These are phyloP conservation scores for Pontederia crassipes DNA, from an alignment of 176 grass and related monocot species.

Conservation along the genomic window DNA sequence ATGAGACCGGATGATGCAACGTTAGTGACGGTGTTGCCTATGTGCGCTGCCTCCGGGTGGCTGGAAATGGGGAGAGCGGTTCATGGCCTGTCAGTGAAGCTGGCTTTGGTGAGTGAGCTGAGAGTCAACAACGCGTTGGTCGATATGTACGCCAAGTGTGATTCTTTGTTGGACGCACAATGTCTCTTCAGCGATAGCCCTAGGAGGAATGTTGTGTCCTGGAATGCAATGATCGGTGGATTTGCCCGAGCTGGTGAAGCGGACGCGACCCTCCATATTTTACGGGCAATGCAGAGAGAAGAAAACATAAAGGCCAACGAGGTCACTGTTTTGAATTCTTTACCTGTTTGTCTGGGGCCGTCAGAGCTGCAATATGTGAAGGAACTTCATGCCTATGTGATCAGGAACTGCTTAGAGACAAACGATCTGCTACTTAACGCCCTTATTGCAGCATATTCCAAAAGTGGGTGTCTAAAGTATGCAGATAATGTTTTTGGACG, in stretches of 20 bases:
- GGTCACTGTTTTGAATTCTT: conserved; percentile 42
- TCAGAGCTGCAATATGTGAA: conserved; percentile 28
- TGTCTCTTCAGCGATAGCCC: conserved; percentile 7
- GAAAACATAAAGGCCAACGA: conserved; percentile 28
- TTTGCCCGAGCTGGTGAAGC: conserved; percentile 34
- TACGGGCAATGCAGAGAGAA: conserved; percentile 32
- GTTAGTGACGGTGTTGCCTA: conserved; percentile 41
- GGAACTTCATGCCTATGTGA: conserved; percentile 41
- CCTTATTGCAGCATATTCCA: conserved; percentile 46
- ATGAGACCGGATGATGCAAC: conserved; percentile 42
- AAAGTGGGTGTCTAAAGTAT: conserved; percentile 28
- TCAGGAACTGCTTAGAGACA: conserved; percentile 32
- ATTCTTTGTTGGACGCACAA: conserved; percentile 27
- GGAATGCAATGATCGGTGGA: conserved; percentile 46
- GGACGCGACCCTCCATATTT: conserved; percentile 21
- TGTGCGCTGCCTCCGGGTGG: conserved; percentile 30
- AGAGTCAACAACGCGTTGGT: conserved; percentile 44
- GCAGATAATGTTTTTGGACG: conserved; percentile 25
- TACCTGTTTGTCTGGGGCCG: conserved; percentile 23
- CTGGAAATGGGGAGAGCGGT: conserved; percentile 21
- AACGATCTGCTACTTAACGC: conserved; percentile 25
- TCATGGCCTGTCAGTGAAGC: conserved; percentile 39
- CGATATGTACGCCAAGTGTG: conserved; percentile 52
- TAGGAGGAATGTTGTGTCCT: conserved; percentile 37
- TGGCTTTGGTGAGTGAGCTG: conserved; percentile 21